Evolutionary conservation across 2,329 filamentous ascomycete species (phyloP).

Genomic region (Pestalotiopsis sp.): DNA sequence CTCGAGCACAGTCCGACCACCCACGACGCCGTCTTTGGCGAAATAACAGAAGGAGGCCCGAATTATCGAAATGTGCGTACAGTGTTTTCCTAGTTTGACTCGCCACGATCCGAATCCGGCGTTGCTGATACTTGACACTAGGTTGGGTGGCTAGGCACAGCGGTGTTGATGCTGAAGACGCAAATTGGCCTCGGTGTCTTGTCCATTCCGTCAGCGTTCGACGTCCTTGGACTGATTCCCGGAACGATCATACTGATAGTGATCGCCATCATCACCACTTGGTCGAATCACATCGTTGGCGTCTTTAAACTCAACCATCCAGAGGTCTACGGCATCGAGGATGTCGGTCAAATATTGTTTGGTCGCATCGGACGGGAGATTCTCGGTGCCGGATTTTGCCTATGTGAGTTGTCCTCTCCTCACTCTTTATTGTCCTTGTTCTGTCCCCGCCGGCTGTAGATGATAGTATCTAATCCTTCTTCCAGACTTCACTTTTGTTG

Average conservation of each 20-base stretch:
- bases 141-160: conserved; percentile 45
- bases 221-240: conserved; percentile 48
- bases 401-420: not conserved
- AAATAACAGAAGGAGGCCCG: conserved; percentile 31
- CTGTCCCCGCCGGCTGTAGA: too few relatives aligned
- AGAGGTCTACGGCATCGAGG: conserved; percentile 53
- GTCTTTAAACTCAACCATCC: conserved; percentile 52
- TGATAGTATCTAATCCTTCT: not conserved
- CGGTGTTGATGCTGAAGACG: conserved; percentile 46
- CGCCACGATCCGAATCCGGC: too few relatives aligned
- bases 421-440: too few relatives aligned
- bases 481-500: not conserved
- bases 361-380: conserved; percentile 44
- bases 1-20: not conserved
- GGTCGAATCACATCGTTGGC: conserved; percentile 50
- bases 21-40: conserved; percentile 36
- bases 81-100: too few relatives aligned
- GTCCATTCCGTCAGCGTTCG: conserved; percentile 47
- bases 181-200: conserved; percentile 49
- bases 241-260: conserved; percentile 44
- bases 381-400: not conserved
- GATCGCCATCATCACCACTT: conserved; percentile 45
- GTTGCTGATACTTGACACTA: conserved; percentile 11
- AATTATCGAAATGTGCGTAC: conserved; percentile 26
- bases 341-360: conserved; percentile 50